Evolutionary conservation across 208 protist species (phyloP).

Genomic region (Trypanosomatidae sp.): DNA sequence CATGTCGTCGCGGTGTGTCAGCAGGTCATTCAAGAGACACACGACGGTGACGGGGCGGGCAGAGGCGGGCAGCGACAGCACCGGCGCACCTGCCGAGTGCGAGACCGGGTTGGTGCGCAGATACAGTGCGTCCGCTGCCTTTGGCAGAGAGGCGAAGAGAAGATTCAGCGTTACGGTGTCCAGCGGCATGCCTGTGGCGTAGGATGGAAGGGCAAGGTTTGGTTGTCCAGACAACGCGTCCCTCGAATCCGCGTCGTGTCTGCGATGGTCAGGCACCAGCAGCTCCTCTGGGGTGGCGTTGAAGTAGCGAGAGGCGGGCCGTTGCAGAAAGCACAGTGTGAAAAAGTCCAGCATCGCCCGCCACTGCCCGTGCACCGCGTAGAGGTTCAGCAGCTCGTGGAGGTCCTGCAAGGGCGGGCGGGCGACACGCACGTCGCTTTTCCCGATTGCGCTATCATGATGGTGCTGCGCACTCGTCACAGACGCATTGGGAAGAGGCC

Average conservation of each 20-base stretch:
- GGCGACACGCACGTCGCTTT: background rate
- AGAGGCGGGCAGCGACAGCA: slow-evolving; percentile 19
- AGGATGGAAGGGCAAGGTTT: background rate
- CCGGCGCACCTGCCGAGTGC: background rate
- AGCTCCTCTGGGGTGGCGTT: slow-evolving; percentile 3
- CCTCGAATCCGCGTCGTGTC: background rate
- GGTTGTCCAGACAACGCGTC: too few species aligned
- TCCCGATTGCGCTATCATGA: background rate
- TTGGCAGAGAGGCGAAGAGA: slow-evolving; percentile 57
- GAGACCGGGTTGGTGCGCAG: background rate
- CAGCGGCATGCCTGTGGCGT: slow-evolving; percentile 19
- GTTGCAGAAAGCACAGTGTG: slow-evolving; percentile 30
- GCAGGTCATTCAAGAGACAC: slow-evolving; percentile 55
- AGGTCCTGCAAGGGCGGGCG: slow-evolving; percentile 46
- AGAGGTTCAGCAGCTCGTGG: slow-evolving; percentile 53
- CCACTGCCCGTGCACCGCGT: slow-evolving; percentile 39
- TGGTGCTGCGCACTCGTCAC: background rate
- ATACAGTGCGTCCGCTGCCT: background rate
- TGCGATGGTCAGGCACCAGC: background rate
- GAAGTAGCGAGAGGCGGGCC: slow-evolving; percentile 15
- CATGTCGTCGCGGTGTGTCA: slow-evolving; percentile 71
- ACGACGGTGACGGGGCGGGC: slow-evolving; percentile 41
- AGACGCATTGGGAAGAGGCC: background rate
- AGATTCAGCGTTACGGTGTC: slow-evolving; percentile 52
- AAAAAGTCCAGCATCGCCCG: slow-evolving; percentile 43